Percentiles rank a stretch among this genome's conserved stretches.
Evolutionary conservation across 2,329 filamentous ascomycete species (phyloP).

Genomic region (Colletotrichum tofieldiae): DNA sequence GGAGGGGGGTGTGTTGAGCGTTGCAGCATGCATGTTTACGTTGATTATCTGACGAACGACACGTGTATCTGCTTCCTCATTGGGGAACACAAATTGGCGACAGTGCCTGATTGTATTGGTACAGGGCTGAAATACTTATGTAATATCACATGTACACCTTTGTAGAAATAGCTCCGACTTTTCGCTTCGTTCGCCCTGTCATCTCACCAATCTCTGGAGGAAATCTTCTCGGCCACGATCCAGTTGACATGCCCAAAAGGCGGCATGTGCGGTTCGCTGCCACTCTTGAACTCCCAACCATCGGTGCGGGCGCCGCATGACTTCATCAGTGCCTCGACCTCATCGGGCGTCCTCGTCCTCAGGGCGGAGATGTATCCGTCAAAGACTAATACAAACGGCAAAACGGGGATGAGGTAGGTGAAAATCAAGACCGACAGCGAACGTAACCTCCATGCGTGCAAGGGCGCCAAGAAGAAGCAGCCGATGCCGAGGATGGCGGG

Average conservation of each 20-base stretch:
- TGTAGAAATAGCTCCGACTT: neutral
- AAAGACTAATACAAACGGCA: constrained; percentile 78
- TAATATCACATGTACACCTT: neutral
- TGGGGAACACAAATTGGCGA: neutral
- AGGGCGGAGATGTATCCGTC: constrained; percentile 79
- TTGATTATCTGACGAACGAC: neutral
- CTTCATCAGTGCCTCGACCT: constrained; percentile 74
- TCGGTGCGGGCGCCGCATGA: constrained; percentile 63
- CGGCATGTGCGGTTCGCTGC: constrained; percentile 64
- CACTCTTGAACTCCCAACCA: constrained; percentile 66
- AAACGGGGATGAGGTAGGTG: constrained; percentile 76
- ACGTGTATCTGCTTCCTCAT: neutral
- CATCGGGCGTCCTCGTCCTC: constrained; percentile 76
- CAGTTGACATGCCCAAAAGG: constrained; percentile 67
- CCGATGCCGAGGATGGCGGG: constrained; percentile 68
- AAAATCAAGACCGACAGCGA: constrained; percentile 73
- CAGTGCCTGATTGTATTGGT: neutral
- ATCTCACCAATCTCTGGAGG: constrained; percentile 21
- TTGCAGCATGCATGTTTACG: neutral
- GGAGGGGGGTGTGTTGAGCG: neutral
- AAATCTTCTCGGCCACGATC: constrained; percentile 56
- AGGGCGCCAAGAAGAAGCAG: constrained; percentile 66
- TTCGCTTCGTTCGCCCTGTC: neutral
- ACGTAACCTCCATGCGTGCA: constrained; percentile 67
- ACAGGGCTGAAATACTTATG: neutral